These are phyloP conservation scores for Rhizopogon parksii DNA, from an alignment of 1,284 basidiomycete species.

Conservation along the genomic window DNA sequence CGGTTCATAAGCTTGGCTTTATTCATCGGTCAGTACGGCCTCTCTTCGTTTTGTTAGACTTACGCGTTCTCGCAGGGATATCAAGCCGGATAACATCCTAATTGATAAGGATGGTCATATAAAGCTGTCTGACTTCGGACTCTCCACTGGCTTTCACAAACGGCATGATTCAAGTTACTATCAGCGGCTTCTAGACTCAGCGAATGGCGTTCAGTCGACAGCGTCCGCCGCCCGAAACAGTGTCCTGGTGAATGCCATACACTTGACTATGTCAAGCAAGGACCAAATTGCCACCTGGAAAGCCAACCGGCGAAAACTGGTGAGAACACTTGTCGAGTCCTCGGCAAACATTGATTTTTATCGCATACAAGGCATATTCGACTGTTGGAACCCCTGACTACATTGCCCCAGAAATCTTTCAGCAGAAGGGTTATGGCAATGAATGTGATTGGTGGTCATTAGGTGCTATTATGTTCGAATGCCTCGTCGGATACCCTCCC, in stretches of 20 bases:
- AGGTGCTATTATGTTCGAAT: conserved; percentile 99
- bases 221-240: conserved; percentile 56
- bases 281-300: conserved; percentile 99
- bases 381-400: conserved; percentile 99
- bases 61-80: conserved; percentile 54
- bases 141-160: conserved; percentile 93
- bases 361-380: conserved; percentile 71
- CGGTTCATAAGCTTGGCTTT: conserved; percentile 88
- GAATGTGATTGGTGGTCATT: conserved; percentile 99
- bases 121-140: conserved; percentile 94
- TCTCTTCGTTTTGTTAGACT: neutral
- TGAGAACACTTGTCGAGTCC: conserved; percentile 29
- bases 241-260: conserved; percentile 85
- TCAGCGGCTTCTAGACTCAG: conserved; percentile 60
- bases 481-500: conserved; percentile 93
- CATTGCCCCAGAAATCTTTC: conserved; percentile 97
- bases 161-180: conserved; percentile 92
- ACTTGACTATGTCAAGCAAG: conserved; percentile 83
- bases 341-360: neutral
- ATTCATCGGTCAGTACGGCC: conserved; percentile 69
- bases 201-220: conserved; percentile 30
- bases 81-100: conserved; percentile 94
- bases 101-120: conserved; percentile 90
- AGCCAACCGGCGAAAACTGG: conserved; percentile 92
- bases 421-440: conserved; percentile 94